Evolutionary conservation across 495 filamentous ascomycete genomes (phyloP), one percentile per base, ranked within the genome.

Genomic region (Penicillium cosmopolitanum): DNA sequence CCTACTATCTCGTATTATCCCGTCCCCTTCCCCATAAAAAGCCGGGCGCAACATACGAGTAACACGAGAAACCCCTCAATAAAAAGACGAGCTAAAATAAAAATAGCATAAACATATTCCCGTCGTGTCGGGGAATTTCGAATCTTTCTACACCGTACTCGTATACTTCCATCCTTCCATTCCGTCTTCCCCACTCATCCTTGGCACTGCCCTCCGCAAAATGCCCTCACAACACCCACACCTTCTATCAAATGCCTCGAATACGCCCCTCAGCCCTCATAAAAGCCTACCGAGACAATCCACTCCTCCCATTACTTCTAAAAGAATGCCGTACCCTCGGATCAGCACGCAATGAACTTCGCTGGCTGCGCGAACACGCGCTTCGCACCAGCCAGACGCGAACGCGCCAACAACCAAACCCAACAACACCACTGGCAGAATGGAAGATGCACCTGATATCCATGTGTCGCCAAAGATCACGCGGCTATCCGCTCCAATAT

Each of bases 401-500:
- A 9, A 31, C 42, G 50, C 55, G 9, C 42, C 55, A n/a, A 18
- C 50, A 6, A 18, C 54, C 38, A 31, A 42, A 23, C 23, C 23
- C 38, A 63, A 46, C 47, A 8, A 28, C 15, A 9, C 19, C 21
- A 21, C 19, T 21, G 19, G 19, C 19, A 16, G 64, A 61, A 64
- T 75, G 73, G 75, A 70, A 52, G 40, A 64, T 42, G 15, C 64
- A 69, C 4, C 67, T 90, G 0, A 66, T 66, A 34, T 61, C 69
- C 1, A 78, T 90, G 56, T 91, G 87, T 56, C 56, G 68, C 12
- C 66, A 81, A 36, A 81, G 95, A 40, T 80, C 84, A 3, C 71
- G 60, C 28, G 93, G 93, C 1, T 74, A 82, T 38, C 95, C 95
- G 0, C 76, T 98, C 7, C 95, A 98, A 67, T 98, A 97, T 66